Conservation (phyloP, 2,329 filamentous ascomycete genomes). For the Alternaria arborescens region DNA sequence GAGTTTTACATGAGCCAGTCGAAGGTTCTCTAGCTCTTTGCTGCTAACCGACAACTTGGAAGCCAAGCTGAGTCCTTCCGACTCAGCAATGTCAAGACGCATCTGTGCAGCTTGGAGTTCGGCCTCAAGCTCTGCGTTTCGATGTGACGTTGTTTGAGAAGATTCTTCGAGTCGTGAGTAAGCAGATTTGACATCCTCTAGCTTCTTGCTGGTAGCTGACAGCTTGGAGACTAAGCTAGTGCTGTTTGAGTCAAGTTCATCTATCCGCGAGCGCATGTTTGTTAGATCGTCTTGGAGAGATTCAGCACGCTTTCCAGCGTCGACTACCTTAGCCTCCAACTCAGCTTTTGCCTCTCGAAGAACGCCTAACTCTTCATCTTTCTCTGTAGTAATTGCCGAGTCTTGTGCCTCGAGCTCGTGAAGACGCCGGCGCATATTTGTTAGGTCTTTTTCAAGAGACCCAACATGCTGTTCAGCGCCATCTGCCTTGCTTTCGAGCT, state of each 20-base stretch:
- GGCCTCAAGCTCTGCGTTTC: conserved; percentile 25
- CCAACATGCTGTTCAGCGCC: conserved; percentile 11
- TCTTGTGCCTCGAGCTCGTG: conserved; percentile 15
- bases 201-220: conserved; percentile 19
- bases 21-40: conserved; percentile 26
- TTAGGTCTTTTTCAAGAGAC: conserved; percentile 27
- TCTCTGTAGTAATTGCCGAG: conserved; percentile 10
- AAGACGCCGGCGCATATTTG: conserved; percentile 21
- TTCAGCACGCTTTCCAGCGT: conserved; percentile 11
- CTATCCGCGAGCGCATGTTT: conserved; percentile 24
- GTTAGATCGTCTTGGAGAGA: conserved; percentile 28
- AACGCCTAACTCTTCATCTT: conserved; percentile 17
- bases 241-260: conserved; percentile 28
- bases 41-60: conserved; percentile 22
- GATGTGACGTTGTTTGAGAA: conserved; percentile 6
- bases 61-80: conserved; percentile 32
- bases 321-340: conserved; percentile 18
- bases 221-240: conserved; percentile 30
- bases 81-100: conserved; percentile 35
- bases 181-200: conserved; percentile 19
- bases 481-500: conserved; percentile 21
- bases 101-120: conserved; percentile 30
- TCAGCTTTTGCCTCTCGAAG: conserved; percentile 26
- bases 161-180: conserved; percentile 24
- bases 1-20: conserved; percentile 17